phyloP scores from a whole-genome alignment of 164 flowering plant genomes.

The Protea cynaroides region DNA sequence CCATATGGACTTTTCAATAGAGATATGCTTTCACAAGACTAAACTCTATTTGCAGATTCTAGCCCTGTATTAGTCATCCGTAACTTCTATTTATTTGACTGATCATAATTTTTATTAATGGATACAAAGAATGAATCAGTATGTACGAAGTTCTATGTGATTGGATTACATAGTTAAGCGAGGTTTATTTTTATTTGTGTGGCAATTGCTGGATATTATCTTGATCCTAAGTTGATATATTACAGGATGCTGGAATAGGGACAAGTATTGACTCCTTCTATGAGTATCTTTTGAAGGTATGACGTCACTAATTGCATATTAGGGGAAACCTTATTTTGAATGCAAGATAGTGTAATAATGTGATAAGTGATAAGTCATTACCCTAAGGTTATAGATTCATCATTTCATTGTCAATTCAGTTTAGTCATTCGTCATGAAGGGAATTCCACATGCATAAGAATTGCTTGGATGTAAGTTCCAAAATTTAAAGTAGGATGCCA shows the following conservation, averaged over 20 bases:
- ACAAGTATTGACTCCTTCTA: constrained; percentile 99
- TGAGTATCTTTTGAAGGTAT: constrained; percentile 94
- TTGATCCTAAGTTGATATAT: constrained; percentile 4
- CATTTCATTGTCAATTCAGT: neutral
- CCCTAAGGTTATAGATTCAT: neutral
- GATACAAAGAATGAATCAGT: neutral
- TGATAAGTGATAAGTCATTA: neutral
- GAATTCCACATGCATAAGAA: no score
- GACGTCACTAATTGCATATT: constrained; percentile 7
- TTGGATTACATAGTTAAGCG: neutral
- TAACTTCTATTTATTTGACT: no score
- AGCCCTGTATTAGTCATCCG: no score
- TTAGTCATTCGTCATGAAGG: neutral
- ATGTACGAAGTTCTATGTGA: neutral
- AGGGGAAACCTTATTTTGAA: neutral
- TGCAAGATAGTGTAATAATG: neutral
- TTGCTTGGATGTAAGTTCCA: no score
- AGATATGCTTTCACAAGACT: no score
- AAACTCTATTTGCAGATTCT: no score
- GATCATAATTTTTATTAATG: neutral
- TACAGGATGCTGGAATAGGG: constrained; percentile 99
- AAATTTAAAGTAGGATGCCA: no score
- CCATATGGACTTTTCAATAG: no score
- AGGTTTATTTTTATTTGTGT: neutral
- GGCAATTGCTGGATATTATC: neutral